phyloP scores from a whole-genome alignment of 257 asterid genomes.

The Striga asiatica region DNA sequence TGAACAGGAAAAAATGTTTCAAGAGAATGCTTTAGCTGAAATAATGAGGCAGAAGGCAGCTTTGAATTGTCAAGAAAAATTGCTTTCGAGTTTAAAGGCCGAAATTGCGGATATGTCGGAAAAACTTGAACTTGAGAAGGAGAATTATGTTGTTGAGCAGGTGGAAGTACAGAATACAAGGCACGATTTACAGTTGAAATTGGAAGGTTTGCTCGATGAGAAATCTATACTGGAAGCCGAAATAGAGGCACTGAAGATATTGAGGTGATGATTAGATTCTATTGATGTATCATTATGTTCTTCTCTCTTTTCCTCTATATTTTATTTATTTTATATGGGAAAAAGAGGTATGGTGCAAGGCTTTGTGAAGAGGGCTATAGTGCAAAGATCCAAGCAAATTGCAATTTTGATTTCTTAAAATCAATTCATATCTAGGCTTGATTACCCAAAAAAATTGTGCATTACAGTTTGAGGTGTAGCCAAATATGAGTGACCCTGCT shows the following conservation, averaged over 20 bases:
- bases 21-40: conserved; percentile 37
- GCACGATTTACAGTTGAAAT: conserved; percentile 35
- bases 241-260: conserved; percentile 66
- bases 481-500: not conserved
- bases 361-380: not conserved
- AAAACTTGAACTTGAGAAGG: conserved; percentile 36
- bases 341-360: not conserved
- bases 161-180: conserved; percentile 16
- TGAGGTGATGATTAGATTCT: conserved; percentile 37
- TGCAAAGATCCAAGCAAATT: no score
- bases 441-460: not conserved
- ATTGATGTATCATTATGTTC: not conserved
- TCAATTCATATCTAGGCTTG: not conserved
- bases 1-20: conserved; percentile 44
- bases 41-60: conserved; percentile 63
- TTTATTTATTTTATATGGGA: not conserved
- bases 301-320: not conserved
- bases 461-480: no score
- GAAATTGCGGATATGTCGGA: conserved; percentile 65
- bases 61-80: conserved; percentile 75
- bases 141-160: conserved; percentile 29
- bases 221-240: conserved; percentile 79
- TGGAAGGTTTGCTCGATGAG: conserved; percentile 46
- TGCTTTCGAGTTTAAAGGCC: conserved; percentile 49
- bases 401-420: not conserved